Evolutionary conservation across 352 stramenopile genomes (phyloP).

Genomic region (Saprolegnia diclina): DNA sequence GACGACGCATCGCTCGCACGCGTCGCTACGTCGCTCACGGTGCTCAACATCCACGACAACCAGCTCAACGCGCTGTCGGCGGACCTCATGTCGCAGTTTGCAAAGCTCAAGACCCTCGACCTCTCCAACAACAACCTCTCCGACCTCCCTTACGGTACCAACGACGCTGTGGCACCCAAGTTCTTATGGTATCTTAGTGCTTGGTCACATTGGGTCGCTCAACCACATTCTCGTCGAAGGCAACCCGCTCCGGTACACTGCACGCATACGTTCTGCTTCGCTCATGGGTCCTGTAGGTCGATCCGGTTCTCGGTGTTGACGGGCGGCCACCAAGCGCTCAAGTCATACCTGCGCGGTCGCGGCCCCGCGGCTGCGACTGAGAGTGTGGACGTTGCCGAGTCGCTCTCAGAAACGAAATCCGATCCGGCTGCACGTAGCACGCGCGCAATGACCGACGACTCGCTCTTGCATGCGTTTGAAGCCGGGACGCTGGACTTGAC

Average conservation of each 20-base stretch:
- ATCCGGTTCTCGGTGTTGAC: constrained; percentile 63
- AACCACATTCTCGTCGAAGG: constrained; percentile 73
- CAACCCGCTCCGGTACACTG: constrained; percentile 47
- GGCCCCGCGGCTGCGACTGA: constrained; percentile 42
- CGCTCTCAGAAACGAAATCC: constrained; percentile 36
- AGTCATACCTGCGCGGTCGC: constrained; percentile 69
- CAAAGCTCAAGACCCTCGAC: constrained; percentile 23
- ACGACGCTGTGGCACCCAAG: not conserved
- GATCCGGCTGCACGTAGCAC: not conserved
- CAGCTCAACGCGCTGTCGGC: not conserved
- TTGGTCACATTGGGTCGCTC: constrained; percentile 68
- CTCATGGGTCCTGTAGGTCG: constrained; percentile 19
- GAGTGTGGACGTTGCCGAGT: constrained; percentile 45
- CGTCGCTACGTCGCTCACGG: constrained; percentile 24
- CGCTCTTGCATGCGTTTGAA: constrained; percentile 7
- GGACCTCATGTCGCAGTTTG: not conserved
- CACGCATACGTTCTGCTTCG: not conserved
- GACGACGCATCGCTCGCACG: not conserved
- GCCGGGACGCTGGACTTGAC: constrained; percentile 17
- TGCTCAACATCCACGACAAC: constrained; percentile 25
- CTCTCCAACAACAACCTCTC: constrained; percentile 27
- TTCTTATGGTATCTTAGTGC: constrained; percentile 2
- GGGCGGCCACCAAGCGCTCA: constrained; percentile 59
- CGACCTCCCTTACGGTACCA: constrained; percentile 15
- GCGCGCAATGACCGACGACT: constrained; percentile 3